Evolutionary conservation across 164 flowering plant species (phyloP).

Genomic region (Nymphaea thermarum): DNA sequence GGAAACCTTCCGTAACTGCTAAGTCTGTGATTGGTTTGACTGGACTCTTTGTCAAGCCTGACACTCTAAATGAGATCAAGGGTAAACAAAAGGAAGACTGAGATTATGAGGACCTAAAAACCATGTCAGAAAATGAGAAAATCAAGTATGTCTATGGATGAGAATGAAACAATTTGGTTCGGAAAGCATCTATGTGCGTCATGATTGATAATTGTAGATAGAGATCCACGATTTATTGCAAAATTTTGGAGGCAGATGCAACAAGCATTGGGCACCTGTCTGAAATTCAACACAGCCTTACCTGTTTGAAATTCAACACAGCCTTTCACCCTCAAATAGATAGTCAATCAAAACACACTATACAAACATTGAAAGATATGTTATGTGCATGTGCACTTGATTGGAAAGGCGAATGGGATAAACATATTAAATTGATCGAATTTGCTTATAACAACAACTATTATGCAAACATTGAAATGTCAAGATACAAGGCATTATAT

Average conservation of each 20-base stretch:
- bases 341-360: background rate
- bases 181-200: no score
- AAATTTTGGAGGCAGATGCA: background rate
- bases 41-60: background rate
- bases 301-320: background rate
- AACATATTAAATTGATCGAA: background rate
- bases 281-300: background rate
- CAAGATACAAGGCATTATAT: background rate
- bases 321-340: conserved; percentile 5
- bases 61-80: background rate
- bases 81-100: background rate
- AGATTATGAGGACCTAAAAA: background rate
- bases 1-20: background rate
- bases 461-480: background rate
- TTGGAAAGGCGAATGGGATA: background rate
- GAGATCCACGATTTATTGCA: background rate
- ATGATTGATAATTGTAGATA: background rate
- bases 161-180: background rate
- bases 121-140: background rate
- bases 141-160: background rate
- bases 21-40: background rate
- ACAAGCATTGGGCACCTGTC: background rate
- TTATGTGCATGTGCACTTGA: background rate
- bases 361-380: conserved; percentile 1
- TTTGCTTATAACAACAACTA: background rate